Conservation (phyloP, 129 eudicot genomes). For the Escallonia herrerae region DNA sequence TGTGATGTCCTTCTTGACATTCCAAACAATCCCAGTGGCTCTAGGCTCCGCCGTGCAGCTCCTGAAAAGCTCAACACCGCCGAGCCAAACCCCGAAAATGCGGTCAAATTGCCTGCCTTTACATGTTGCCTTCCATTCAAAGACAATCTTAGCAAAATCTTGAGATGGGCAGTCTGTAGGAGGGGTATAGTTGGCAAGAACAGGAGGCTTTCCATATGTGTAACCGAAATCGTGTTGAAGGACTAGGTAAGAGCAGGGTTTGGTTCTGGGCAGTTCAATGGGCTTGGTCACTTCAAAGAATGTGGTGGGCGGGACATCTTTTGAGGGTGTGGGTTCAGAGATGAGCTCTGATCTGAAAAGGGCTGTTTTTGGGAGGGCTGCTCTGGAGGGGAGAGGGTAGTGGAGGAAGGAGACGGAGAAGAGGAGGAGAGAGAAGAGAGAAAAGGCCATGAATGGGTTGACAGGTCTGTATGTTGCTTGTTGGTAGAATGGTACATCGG, state of each 20-base stretch:
- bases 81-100: constrained; percentile 83
- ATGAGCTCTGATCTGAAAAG: constrained; percentile 36
- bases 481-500: too few species aligned
- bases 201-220: constrained; percentile 58
- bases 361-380: constrained; percentile 28
- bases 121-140: constrained; percentile 65
- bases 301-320: constrained; percentile 28
- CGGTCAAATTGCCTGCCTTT: constrained; percentile 71
- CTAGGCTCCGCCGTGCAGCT: constrained; percentile 90
- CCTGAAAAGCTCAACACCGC: constrained; percentile 75
- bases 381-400: constrained; percentile 28
- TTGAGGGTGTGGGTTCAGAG: constrained; percentile 16
- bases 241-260: constrained; percentile 44
- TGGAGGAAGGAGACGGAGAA: constrained; percentile 27
- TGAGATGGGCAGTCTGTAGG: constrained; percentile 45
- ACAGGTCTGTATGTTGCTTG: too few species aligned
- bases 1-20: constrained; percentile 59
- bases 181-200: constrained; percentile 47
- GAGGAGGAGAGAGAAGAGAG: constrained; percentile 25
- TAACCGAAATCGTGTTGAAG: constrained; percentile 55
- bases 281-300: constrained; percentile 82
- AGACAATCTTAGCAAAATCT: constrained; percentile 39
- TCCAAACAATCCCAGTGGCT: constrained; percentile 63
- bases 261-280: constrained; percentile 45
- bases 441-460: constrained; percentile 27